Base-by-base conservation (phyloP, 192 early-diverging fungal species). In the Coemansia sp. region DNA sequence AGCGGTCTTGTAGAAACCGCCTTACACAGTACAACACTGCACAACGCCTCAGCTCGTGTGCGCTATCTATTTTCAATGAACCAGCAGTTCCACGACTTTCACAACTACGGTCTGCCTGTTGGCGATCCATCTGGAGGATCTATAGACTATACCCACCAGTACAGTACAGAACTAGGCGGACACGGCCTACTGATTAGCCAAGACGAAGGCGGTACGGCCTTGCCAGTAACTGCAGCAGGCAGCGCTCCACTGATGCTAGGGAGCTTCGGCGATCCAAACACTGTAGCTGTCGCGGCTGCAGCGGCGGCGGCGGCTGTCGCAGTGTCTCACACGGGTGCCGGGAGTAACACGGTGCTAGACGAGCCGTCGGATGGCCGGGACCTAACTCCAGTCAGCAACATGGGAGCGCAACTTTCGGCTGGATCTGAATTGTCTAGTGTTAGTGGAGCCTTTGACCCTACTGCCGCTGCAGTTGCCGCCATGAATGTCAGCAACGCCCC, bases 141-240 rank as follows among this genome's bases (percentile, higher is more conserved):
- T 39, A 73, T 82, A 57, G 74, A 82, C 75, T 82, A 82, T 38
- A 29, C 79, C 44, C 79, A 82, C 51, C 79, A 76, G 53, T 82
- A 82, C 73, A 74, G 72, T 57, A 53, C 79, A 0, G 79, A 82
- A 50, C 46, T 82, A 12, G 64, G 70, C 23, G 68, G 66, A 7
- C 79, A 82, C 50, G 65, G 68, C n/a, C 68, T 82, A 48, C 66
- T 82, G 34, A 82, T 82, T 31, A 58, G 74, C 50, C 79, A 82
- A 38, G 75, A 74, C 32, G 79, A 82, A 38, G 64, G 60, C 27
- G 63, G 58, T 48, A 27, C 72, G 3, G 53, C 74, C 36, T 44
- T 82, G 44, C 62, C 79, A n/a, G 63, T 48, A 46, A 39, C 65
- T 15, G 70, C 74, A 4, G 65, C 65, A 17, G 61, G 37, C 70